phyloP scores from a whole-genome alignment of 129 eudicot genomes.

The Helianthus annuus region HanXRQr2.0-SUNRISE NC_035445.2:88373097-88373596 shows the following conservation, averaged over 20 bases:
- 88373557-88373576: slow-evolving; percentile 88
- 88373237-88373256: slow-evolving; percentile 99
- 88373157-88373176: slow-evolving; percentile 81
- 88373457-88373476: not conserved
- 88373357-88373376: slow-evolving; percentile 96
- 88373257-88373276: slow-evolving; percentile 96
- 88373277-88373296: slow-evolving; percentile 90
- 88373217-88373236: slow-evolving; percentile 75
- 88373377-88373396: slow-evolving; percentile 94
- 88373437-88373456: not conserved
- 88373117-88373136: slow-evolving; percentile 70
- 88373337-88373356: slow-evolving; percentile 99
- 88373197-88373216: slow-evolving; percentile 61
- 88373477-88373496: not conserved
- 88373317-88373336: slow-evolving; percentile 69
- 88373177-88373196: slow-evolving; percentile 94
- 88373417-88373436: slow-evolving; percentile 56
- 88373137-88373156: slow-evolving; percentile 91
- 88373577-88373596: slow-evolving; percentile 50
- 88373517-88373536: slow-evolving; percentile 96
- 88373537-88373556: slow-evolving; percentile 87
- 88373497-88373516: slow-evolving; percentile 67
- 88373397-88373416: slow-evolving; percentile 80
- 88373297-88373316: slow-evolving; percentile 82
- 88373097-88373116: slow-evolving; percentile 78